Percentiles rank a stretch among this genome's conserved stretches.
Evolutionary conservation across 1,284 basidiomycete species (phyloP).

Genomic region (Cerioporus squamosus): DNA sequence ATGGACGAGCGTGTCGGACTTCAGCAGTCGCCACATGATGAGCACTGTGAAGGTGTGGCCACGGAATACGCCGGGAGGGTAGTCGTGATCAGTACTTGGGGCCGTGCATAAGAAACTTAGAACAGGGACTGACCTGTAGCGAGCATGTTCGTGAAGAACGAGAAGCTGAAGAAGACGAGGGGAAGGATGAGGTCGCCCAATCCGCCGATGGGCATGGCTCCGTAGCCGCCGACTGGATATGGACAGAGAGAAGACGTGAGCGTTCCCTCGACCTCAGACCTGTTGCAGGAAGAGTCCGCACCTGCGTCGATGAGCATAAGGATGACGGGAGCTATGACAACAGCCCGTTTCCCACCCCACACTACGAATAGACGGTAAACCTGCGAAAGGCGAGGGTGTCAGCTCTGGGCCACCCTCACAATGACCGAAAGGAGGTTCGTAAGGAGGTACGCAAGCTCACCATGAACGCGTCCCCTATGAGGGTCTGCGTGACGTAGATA

Average conservation of each 20-base stretch:
- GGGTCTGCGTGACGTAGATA: slow-evolving; percentile 12
- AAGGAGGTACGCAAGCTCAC: no score
- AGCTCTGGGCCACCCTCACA: no score
- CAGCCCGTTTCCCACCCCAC: neutral
- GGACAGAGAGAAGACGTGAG: neutral
- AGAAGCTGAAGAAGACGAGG: slow-evolving; percentile 4
- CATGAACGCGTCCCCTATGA: slow-evolving; percentile 14
- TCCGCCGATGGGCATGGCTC: neutral
- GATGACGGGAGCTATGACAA: neutral
- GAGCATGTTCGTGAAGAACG: slow-evolving; percentile 10
- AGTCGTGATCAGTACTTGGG: no score
- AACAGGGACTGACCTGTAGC: neutral
- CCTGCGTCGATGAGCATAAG: slow-evolving; percentile 2
- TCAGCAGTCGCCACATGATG: no score
- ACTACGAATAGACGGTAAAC: slow-evolving; percentile 7
- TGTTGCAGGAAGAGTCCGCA: neutral
- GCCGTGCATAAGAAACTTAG: neutral
- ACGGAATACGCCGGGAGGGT: neutral
- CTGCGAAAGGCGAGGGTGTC: neutral
- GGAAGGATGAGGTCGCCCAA: neutral
- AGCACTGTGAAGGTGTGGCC: no score
- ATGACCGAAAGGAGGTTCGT: no score
- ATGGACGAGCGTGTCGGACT: no score
- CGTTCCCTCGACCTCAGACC: neutral
- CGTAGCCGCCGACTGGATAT: neutral